phyloP scores from a whole-genome alignment of 1,284 basidiomycete genomes.

The Cryptococcus sp. region DNA sequence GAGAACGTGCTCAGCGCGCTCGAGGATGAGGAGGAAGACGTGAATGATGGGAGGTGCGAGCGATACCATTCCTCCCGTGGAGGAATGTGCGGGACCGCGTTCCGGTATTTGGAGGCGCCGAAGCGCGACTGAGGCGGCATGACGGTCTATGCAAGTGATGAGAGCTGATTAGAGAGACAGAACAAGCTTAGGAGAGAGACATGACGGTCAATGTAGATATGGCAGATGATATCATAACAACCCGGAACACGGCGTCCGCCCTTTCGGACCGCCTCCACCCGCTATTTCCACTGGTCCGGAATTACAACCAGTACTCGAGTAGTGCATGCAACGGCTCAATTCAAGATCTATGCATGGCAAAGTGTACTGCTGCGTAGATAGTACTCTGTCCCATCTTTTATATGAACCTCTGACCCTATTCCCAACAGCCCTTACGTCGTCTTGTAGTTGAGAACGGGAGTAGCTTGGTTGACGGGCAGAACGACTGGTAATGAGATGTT shows the following conservation, averaged over 20 bases:
- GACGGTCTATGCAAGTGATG: too few species aligned
- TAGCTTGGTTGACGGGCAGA: slow-evolving; percentile 45
- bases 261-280: background rate
- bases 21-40: slow-evolving; percentile 17
- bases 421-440: slow-evolving; percentile 12
- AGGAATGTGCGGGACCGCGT: slow-evolving; percentile 34
- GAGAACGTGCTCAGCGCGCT: slow-evolving; percentile 26
- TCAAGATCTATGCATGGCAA: too few species aligned
- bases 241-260: background rate
- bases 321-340: background rate
- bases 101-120: slow-evolving; percentile 49
- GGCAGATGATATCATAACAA: too few species aligned
- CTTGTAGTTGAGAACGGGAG: slow-evolving; percentile 41
- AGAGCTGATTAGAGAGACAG: background rate
- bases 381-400: background rate
- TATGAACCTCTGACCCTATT: background rate
- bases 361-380: too few species aligned
- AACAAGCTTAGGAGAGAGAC: background rate
- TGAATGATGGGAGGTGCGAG: slow-evolving; percentile 18
- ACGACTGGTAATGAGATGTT: slow-evolving; percentile 29
- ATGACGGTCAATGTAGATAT: background rate
- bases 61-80: slow-evolving; percentile 42
- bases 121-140: slow-evolving; percentile 28
- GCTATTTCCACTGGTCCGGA: background rate
- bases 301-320: background rate